A percentile compares a stretch with the other conserved stretches of the same genome.
Conservation (phyloP, 2,329 filamentous ascomycete genomes). For the Penicillium psychrosexuale region DNA sequence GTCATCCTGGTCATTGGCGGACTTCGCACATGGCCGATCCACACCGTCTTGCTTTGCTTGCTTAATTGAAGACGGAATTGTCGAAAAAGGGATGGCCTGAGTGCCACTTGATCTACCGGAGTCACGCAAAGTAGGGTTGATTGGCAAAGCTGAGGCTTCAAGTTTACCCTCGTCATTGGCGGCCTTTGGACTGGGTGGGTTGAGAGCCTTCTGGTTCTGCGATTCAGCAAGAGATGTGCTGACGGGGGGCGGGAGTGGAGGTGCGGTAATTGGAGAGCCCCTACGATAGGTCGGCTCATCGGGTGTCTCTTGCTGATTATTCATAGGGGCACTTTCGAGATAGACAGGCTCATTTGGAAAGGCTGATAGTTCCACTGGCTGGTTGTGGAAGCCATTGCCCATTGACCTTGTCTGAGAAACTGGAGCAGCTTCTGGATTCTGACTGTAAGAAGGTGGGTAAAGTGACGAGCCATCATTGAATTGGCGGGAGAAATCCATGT, state of each 20-base stretch:
- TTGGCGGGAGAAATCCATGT: conserved; percentile 9
- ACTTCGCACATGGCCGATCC: too few relatives aligned
- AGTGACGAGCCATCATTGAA: conserved; percentile 8
- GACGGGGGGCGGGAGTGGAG: background rate
- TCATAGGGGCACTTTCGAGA: background rate
- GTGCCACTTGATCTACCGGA: background rate
- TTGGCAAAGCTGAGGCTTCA: background rate
- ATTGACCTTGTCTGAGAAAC: conserved; percentile 4
- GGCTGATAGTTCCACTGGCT: background rate
- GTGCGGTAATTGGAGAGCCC: background rate
- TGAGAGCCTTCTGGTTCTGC: background rate
- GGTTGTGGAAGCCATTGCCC: background rate
- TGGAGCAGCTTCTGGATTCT: conserved; percentile 1
- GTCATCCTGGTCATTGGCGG: background rate
- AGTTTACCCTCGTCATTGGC: background rate
- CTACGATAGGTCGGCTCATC: background rate
- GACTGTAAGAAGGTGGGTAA: background rate
- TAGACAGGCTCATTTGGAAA: background rate
- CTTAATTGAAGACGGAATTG: too few relatives aligned
- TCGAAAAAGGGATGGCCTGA: too few relatives aligned
- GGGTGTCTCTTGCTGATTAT: background rate
- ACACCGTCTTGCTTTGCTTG: too few relatives aligned
- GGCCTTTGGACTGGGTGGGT: background rate
- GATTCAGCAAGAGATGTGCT: background rate
- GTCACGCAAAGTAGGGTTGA: conserved; percentile 1